Percentiles rank a stretch among this genome's conserved stretches.
Evolutionary conservation across 179 eudicot species (phyloP).

Genomic region (Beta lomatogona): DNA sequence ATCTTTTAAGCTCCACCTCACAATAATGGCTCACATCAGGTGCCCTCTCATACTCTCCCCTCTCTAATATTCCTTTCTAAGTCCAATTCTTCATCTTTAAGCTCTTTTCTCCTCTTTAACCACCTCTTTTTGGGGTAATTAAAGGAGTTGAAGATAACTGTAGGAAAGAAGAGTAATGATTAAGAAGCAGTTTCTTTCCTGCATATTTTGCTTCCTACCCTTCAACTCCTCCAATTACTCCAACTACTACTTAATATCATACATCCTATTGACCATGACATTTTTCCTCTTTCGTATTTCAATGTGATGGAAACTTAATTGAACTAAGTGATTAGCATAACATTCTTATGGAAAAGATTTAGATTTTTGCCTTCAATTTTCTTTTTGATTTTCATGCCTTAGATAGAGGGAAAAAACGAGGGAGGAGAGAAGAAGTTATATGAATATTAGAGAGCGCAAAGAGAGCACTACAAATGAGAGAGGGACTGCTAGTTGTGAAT

Average conservation of each 20-base stretch:
- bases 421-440: background rate
- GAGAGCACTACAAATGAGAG: background rate
- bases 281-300: background rate
- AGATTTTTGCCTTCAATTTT: background rate
- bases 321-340: background rate
- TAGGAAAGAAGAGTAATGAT: too few species aligned
- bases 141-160: too few species aligned
- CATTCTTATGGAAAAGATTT: background rate
- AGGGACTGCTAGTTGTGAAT: background rate
- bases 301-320: background rate
- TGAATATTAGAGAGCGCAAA: too few species aligned
- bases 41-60: too few species aligned
- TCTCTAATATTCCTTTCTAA: background rate
- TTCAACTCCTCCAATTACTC: background rate
- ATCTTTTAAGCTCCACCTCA: background rate
- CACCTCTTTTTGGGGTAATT: background rate
- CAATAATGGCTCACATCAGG: too few species aligned
- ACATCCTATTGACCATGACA: background rate
- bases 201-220: background rate
- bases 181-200: background rate
- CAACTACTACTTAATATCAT: background rate
- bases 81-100: background rate
- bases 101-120: background rate
- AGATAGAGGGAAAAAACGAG: background rate
- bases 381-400: background rate